A percentile compares a stretch with the other conserved stretches of the same genome.
These are phyloP conservation scores for Zymoseptoria ardabiliae DNA, from an alignment of 2,329 filamentous ascomycete genomes.

Conservation along the genomic window DNA sequence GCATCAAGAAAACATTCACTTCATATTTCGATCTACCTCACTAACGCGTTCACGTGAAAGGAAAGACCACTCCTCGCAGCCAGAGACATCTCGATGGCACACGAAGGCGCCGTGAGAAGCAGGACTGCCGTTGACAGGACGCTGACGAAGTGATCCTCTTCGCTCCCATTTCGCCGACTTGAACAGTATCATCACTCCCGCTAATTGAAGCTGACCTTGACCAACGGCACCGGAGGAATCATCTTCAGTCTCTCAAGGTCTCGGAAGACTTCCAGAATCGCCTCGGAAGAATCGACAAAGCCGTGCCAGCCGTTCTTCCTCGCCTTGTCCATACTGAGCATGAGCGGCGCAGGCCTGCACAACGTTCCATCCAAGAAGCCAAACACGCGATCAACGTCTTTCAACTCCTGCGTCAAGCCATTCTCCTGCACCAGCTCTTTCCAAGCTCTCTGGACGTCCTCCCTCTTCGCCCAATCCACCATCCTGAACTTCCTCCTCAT, in stretches of 20 bases:
- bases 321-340: conserved; percentile 37
- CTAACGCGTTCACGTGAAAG: neutral
- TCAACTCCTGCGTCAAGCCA: conserved; percentile 29
- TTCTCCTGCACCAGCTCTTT: conserved; percentile 36
- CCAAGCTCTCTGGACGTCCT: conserved; percentile 43
- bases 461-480: conserved; percentile 40
- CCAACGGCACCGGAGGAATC: conserved; percentile 31
- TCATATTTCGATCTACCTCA: neutral
- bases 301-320: conserved; percentile 43
- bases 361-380: conserved; percentile 40
- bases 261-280: conserved; percentile 35
- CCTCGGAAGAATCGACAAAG: conserved; percentile 40
- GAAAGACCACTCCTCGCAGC: neutral
- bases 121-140: too few species aligned
- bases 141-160: too few species aligned
- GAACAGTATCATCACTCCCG: neutral
- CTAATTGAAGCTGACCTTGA: conserved; percentile 20
- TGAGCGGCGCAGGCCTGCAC: conserved; percentile 24
- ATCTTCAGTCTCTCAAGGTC: conserved; percentile 40
- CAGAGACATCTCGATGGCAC: neutral
- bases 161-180: too few species aligned
- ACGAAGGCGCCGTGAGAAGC: neutral
- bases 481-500: conserved; percentile 22
- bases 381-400: conserved; percentile 43
- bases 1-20: neutral